Percentiles rank a stretch among this genome's conserved stretches.
Evolutionary conservation across 805 yeast species (phyloP).

Genomic region (Grigorovia yakushimaensis): DNA sequence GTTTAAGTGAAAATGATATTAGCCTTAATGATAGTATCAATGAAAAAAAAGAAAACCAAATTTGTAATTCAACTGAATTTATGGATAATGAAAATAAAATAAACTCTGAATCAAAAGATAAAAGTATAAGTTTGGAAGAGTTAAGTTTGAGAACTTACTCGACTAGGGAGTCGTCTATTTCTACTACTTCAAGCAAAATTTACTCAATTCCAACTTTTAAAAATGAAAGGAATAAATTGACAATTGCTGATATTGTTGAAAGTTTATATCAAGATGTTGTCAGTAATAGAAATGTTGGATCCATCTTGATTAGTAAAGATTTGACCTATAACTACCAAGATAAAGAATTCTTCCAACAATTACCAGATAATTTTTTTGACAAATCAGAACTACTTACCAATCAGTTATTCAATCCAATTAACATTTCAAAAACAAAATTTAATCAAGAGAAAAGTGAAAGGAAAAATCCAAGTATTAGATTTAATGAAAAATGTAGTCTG

Average conservation of each 20-base stretch:
- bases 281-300: slow-evolving; percentile 4
- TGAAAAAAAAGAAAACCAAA: not conserved
- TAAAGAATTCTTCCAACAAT: slow-evolving; percentile 14
- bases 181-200: slow-evolving; percentile 7
- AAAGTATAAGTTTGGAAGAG: not conserved
- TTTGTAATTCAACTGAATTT: not conserved
- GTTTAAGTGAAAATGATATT: not conserved
- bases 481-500: slow-evolving; percentile 4
- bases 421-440: not conserved
- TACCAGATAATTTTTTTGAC: slow-evolving; percentile 1
- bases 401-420: not conserved
- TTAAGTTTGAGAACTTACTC: not conserved
- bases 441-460: not conserved
- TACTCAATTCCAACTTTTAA: slow-evolving; percentile 37
- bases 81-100: not conserved
- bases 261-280: slow-evolving; percentile 5
- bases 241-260: slow-evolving; percentile 12
- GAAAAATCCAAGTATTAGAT: slow-evolving; percentile 3
- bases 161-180: not conserved
- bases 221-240: slow-evolving; percentile 6
- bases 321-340: slow-evolving; percentile 7
- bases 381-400: not conserved
- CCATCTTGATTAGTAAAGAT: not conserved
- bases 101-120: not conserved
- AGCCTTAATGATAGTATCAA: not conserved